phyloP scores from a whole-genome alignment of 2,329 filamentous ascomycete species.

The Xylariaceae sp. region DNA sequence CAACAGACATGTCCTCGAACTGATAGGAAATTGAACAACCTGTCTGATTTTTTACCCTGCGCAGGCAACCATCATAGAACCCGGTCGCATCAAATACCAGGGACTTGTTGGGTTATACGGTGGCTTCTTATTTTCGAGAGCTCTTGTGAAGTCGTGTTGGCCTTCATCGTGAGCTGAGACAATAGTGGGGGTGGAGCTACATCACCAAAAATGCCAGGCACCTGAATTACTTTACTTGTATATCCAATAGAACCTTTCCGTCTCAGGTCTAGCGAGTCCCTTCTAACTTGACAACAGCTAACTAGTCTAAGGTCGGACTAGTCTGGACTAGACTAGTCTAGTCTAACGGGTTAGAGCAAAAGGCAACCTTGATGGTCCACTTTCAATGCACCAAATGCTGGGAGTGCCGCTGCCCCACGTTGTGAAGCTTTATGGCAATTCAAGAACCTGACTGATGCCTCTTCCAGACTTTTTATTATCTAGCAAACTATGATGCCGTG shows the following conservation, averaged over 20 bases:
- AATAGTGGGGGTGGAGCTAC: background rate
- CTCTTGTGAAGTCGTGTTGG: too few species aligned
- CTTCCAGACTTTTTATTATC: too few species aligned
- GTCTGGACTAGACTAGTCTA: too few species aligned
- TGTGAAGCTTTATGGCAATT: slow-evolving; percentile 4
- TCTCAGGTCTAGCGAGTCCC: background rate
- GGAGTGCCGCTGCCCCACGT: slow-evolving; percentile 11
- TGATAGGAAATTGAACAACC: slow-evolving; percentile 2
- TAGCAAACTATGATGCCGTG: too few species aligned
- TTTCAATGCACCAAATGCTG: background rate
- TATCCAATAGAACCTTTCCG: too few species aligned
- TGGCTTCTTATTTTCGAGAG: too few species aligned
- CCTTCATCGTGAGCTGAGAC: background rate
- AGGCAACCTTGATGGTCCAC: too few species aligned
- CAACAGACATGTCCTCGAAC: slow-evolving; percentile 46
- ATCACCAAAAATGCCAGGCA: background rate
- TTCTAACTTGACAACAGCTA: too few species aligned
- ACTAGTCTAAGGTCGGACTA: too few species aligned
- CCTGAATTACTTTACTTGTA: background rate
- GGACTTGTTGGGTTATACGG: too few species aligned
- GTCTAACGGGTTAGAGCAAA: too few species aligned
- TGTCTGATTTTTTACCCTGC: slow-evolving; percentile 1
- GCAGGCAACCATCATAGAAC: slow-evolving; percentile 23
- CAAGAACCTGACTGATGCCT: too few species aligned
- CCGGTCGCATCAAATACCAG: background rate